Evolutionary conservation across 1,139 yeast genomes (phyloP).

Genomic region (Saccharomyces hybrid): DNA sequence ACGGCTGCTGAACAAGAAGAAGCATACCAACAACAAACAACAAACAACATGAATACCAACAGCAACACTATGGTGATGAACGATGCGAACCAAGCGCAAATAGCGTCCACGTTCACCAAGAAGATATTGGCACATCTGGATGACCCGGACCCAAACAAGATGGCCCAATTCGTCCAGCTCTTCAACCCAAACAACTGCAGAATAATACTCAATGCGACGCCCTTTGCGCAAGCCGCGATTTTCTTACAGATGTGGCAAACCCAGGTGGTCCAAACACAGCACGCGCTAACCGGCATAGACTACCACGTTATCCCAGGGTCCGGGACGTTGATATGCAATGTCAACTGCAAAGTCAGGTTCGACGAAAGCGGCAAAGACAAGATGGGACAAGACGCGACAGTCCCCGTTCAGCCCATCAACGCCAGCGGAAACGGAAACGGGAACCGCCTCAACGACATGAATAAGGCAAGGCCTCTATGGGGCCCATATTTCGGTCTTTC

Average conservation of each 20-base stretch:
- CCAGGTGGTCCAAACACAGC: constrained; percentile 52
- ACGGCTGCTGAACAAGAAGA: not conserved
- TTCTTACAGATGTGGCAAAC: constrained; percentile 60
- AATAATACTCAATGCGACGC: constrained; percentile 58
- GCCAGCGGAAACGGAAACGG: constrained; percentile 10
- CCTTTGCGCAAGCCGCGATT: constrained; percentile 49
- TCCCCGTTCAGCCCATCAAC: constrained; percentile 7
- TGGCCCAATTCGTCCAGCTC: constrained; percentile 43
- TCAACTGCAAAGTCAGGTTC: constrained; percentile 59
- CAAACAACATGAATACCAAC: constrained; percentile 7
- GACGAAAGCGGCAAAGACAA: constrained; percentile 66
- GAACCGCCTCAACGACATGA: constrained; percentile 12
- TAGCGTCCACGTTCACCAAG: constrained; percentile 32
- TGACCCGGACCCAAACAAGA: constrained; percentile 37
- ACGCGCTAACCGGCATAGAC: constrained; percentile 54
- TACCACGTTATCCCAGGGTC: constrained; percentile 65
- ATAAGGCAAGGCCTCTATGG: constrained; percentile 38
- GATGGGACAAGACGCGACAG: constrained; percentile 51
- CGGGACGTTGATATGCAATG: constrained; percentile 45
- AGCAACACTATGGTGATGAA: constrained; percentile 6
- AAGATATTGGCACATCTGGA: constrained; percentile 36
- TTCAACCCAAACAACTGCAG: constrained; percentile 33
- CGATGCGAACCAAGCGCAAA: constrained; percentile 20
- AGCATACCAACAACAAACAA: not conserved
- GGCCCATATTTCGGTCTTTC: constrained; percentile 66